These are phyloP conservation scores for Clonostachys byssicola DNA, from an alignment of 2,329 filamentous ascomycete species.

Conservation along the genomic window DNA sequence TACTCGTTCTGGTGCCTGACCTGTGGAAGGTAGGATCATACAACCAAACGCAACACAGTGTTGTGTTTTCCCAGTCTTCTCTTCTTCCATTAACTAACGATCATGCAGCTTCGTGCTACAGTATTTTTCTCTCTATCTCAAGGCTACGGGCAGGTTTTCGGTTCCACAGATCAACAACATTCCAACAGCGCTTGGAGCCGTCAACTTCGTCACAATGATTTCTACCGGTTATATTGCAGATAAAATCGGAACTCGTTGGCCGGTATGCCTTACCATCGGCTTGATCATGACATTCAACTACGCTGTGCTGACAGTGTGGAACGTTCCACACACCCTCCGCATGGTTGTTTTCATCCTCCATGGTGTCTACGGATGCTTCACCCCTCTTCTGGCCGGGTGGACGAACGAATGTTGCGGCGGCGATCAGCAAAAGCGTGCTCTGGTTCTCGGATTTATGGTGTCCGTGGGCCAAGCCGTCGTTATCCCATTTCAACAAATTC, in stretches of 20 bases:
- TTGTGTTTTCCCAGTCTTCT: no score
- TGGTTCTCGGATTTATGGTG: conserved; percentile 30
- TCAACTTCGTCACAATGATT: conserved; percentile 35
- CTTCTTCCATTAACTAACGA: no score
- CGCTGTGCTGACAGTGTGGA: conserved; percentile 28
- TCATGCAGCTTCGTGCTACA: conserved; percentile 32
- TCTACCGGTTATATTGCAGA: conserved; percentile 26
- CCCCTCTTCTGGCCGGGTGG: conserved; percentile 33
- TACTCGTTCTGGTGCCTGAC: conserved; percentile 35
- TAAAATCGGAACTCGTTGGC: conserved; percentile 24
- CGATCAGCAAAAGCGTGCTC: conserved; percentile 35
- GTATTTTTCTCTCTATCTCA: conserved; percentile 34
- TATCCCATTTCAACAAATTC: conserved; percentile 31
- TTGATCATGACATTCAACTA: conserved; percentile 26
- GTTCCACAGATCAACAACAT: conserved; percentile 38
- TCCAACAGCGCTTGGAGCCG: conserved; percentile 33
- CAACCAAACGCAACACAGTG: no score
- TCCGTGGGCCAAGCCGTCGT: conserved; percentile 27
- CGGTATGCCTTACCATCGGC: conserved; percentile 26
- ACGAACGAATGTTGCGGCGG: conserved; percentile 31
- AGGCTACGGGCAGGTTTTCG: conserved; percentile 21
- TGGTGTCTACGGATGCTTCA: conserved; percentile 34
- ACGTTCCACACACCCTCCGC: conserved; percentile 24
- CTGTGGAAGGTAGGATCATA: no score
- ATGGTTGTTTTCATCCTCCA: conserved; percentile 32